A percentile compares a stretch with the other conserved stretches of the same genome.
Conservation (phyloP, 1,139 yeast species). For the Magnusiomyces suaveolens region DNA sequence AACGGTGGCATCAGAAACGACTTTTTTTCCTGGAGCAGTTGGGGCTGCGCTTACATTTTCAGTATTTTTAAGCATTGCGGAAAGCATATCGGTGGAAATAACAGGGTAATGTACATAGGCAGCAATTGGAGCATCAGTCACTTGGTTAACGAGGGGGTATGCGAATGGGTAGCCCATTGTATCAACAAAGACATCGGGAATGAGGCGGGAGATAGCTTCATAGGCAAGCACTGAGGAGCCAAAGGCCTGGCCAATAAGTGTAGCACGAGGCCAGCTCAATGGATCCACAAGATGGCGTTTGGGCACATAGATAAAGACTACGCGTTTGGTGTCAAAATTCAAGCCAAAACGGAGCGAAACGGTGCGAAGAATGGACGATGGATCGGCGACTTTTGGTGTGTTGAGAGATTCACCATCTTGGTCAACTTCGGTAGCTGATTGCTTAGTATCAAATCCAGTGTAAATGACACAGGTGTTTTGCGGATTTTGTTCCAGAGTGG, state of each 20-base stretch:
- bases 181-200: constrained; percentile 90
- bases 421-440: constrained; percentile 5
- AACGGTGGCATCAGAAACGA: background rate
- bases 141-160: constrained; percentile 41
- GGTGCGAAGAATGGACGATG: constrained; percentile 44
- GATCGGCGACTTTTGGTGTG: constrained; percentile 33
- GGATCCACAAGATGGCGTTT: constrained; percentile 59
- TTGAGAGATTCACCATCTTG: background rate
- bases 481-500: constrained; percentile 47
- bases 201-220: constrained; percentile 58
- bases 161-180: constrained; percentile 91
- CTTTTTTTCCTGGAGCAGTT: background rate
- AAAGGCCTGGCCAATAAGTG: constrained; percentile 77
- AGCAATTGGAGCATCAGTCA: constrained; percentile 61
- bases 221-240: constrained; percentile 63
- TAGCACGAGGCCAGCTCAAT: constrained; percentile 64
- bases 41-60: constrained; percentile 13
- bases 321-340: constrained; percentile 41
- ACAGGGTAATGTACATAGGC: constrained; percentile 93
- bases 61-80: constrained; percentile 23
- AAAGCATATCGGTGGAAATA: constrained; percentile 74
- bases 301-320: constrained; percentile 64
- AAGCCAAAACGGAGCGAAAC: constrained; percentile 62
- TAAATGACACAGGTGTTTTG: constrained; percentile 62
- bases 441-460: constrained; percentile 45